Base-by-base conservation (phyloP, 2,329 filamentous ascomycete genomes). In the Diaporthe batatas region DNA sequence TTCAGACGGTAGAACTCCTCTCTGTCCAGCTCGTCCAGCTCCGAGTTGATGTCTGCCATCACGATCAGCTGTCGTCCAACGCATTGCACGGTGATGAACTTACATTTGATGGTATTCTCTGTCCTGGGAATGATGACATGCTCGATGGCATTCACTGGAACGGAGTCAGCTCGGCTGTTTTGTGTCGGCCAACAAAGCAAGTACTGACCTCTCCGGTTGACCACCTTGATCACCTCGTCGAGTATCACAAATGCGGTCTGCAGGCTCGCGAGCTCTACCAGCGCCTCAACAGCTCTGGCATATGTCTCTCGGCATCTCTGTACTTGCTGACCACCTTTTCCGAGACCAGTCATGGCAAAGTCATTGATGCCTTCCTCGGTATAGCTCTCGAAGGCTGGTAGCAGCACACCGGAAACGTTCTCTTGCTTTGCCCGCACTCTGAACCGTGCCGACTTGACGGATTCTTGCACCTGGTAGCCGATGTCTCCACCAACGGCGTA, bases 81-180 rank as follows among this genome's bases (percentile, higher is more conserved):
- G 7, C 36, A 21, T 32, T 10, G 7, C 18, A 11, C 25, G 12
- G 11, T 18, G 21, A 47, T 23, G 2, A 10, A 79, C 89, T 77
- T 85, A 92, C 92, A 99, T 85, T 98, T 98, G 86, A 99, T 99
- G n/a, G 96, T 99, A 80, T 98, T 99, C 82, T 99, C 96, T 18
- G 96, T 99, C 77, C 96, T 90, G 16, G 96, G 96, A 79, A 99
- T 99, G 78, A 99, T 98, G 78, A 99, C 94, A 82, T 97, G 93
- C 83, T 96, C 94, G 79, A 98, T 98, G 72, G 96, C 96, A 81
- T 98, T 98, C 23, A 98, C 96, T 94, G 73, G 58, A 75, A 70
- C 12, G 21, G 75, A 6, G 76, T 83, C 77, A 84, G 80, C 79
- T 75, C 82, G 77, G 73, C 2, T 21, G 68, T 42, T 64, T 65